Evolutionary conservation across 2,329 filamentous ascomycete genomes (phyloP), one percentile per base, ranked within the genome.

Genomic region (Ophidiomyces ophidiicola): DNA sequence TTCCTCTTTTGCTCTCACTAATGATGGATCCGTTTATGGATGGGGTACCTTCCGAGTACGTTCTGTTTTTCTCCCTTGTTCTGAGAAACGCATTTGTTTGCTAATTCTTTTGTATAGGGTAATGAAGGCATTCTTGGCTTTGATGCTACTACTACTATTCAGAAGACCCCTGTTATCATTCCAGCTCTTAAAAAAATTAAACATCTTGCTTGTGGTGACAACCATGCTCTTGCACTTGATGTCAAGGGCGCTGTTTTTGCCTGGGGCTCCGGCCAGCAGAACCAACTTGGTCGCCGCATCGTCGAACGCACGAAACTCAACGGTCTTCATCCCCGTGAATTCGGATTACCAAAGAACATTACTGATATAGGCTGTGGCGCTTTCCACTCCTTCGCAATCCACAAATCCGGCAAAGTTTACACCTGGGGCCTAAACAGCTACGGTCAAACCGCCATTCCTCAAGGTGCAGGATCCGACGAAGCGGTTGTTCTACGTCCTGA

Each of bases 351-450:
- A 46, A 70, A 71, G 52, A 63, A 64, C 46, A 74, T 82, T 36
- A 67, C 67, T 36, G 74, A 64, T 61, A 71, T 82, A 42, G 71
- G 73, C 19, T 78, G 77, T 39, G 85, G 85, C 31, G 74, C 79
- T 10, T 88, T 87, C 61, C 83, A 93, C 65, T 82, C 78, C 50
- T 88, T 93, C 51, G 80, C 80, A 35, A 71, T 85, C 34, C 71
- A 73, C 50, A 72, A 76, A 45, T 71, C 78, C 19, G 78, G 78
- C 26, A 69, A 73, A 20, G 79, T 88, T 21, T 90, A 77, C 61
- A 74, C 78, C 0, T 93, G 85, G 84, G 85, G 86, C 17, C 67
- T 88, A 20, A 93, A 93, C 69, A 86, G 82, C 61, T 92, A 82
- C 59, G 82, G 80, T 46, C 80, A 93, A 63, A 82, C 82, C 11